phyloP scores from a whole-genome alignment of 2,329 filamentous ascomycete species.

The Colletotrichum tanaceti region DNA sequence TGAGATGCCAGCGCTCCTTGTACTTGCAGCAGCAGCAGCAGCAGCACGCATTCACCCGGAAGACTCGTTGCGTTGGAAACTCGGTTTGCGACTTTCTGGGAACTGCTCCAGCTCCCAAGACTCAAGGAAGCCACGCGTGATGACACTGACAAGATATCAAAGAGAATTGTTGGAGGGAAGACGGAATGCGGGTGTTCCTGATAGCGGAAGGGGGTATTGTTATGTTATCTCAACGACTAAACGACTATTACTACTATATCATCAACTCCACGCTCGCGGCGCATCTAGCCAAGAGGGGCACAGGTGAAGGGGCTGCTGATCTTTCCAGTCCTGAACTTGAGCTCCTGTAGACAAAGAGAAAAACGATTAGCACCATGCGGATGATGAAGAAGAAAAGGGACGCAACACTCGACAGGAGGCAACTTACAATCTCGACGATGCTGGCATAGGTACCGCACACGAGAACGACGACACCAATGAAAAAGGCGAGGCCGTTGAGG shows the following conservation, averaged over 20 bases:
- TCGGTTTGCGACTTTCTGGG: no score
- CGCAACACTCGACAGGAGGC: neutral
- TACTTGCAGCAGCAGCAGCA: no score
- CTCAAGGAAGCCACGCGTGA: no score
- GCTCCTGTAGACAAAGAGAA: slow-evolving; percentile 11
- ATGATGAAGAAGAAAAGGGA: no score
- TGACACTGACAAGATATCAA: no score
- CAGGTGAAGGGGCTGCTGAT: slow-evolving; percentile 41
- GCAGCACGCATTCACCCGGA: no score
- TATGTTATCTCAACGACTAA: slow-evolving; percentile 14
- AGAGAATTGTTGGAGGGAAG: no score
- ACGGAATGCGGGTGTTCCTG: neutral
- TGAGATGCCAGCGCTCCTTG: no score
- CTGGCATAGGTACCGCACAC: slow-evolving; percentile 50
- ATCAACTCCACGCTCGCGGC: neutral
- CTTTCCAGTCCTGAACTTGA: slow-evolving; percentile 39
- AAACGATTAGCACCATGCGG: slow-evolving; percentile 2
- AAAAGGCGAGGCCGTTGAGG: slow-evolving; percentile 45
- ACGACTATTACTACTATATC: slow-evolving; percentile 1
- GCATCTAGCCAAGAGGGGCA: slow-evolving; percentile 30
- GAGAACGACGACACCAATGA: slow-evolving; percentile 49
- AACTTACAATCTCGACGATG: slow-evolving; percentile 41
- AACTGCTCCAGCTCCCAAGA: no score
- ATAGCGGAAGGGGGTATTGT: slow-evolving; percentile 26
- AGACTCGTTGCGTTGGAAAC: no score